Base-by-base conservation (phyloP, 148 eudicot genomes). In the Rhododendron vialii region DNA sequence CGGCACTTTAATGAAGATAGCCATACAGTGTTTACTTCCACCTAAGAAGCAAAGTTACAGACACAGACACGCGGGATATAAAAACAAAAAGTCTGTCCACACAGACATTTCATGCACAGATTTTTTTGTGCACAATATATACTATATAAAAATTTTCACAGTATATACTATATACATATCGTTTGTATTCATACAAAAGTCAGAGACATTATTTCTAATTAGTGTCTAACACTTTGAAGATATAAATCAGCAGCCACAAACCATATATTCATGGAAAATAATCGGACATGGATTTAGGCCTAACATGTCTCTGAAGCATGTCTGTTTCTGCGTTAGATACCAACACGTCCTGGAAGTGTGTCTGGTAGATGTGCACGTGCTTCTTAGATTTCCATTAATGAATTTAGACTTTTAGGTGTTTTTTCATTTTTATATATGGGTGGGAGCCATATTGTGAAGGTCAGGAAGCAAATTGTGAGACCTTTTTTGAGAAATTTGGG, bases 1-100 rank as follows among this genome's bases (percentile, higher is more conserved):
- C 41, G 33, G 69, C 83, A 81, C 69, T 81, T 24, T 15, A 38
- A 20, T 38, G 83, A 47, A 81, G 71, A 57, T 81, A 35, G 83
- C 38, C 38, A 14, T 30, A 30, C 20, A 67, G 69, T 81, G 69
- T 81, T 81, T 81, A 57, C 41, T 35, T 81, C 11, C 71, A 9
- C 22, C 7, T 33, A 71, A 71, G 36, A 13, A 71, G 76, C 76
- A 71, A 30, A 71, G 41, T 30, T 71, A 69, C 17, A 30, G 75
- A 26, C 75, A 30, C 15, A 5, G 75, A 28, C 35, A 30, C 4
- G 38, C 18, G 2, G 75, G 30, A 30, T 69, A 28, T 69, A 12
- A 26, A 26, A 11, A 7, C 45, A 41, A 41, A 41, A 41, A 41
- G 45, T 41, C 8, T 41, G 45, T 6, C 45, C 45, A 7, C 45